A percentile compares a stretch with the other conserved stretches of the same genome.
These are phyloP conservation scores for Cucurbita pepo DNA, from an alignment of 306 rosid species.

Conservation along the genomic window DNA sequence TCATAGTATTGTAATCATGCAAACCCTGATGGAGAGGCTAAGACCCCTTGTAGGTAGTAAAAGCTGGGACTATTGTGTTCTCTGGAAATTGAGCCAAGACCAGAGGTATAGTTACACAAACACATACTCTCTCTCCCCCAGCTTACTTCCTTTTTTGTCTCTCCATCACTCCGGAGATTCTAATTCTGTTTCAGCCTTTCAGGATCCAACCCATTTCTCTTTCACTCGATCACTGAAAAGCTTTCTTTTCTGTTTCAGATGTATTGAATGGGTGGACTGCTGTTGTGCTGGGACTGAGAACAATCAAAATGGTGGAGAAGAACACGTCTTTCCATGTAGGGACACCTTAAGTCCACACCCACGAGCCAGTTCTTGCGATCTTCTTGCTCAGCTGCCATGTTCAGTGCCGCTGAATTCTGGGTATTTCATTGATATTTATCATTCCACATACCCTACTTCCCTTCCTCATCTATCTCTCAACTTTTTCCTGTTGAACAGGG, in stretches of 20 bases:
- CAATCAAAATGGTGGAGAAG: constrained; percentile 39
- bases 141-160: not conserved
- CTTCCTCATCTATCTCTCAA: not conserved
- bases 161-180: not conserved
- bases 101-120: constrained; percentile 36
- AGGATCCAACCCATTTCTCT: not conserved
- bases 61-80: constrained; percentile 79
- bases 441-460: not conserved
- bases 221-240: not conserved
- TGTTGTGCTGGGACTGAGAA: constrained; percentile 66
- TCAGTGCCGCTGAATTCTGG: constrained; percentile 56
- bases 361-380: constrained; percentile 40
- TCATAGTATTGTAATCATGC: constrained; percentile 22
- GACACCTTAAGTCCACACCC: constrained; percentile 53
- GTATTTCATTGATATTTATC: constrained; percentile 16
- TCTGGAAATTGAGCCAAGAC: constrained; percentile 68
- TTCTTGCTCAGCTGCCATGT: constrained; percentile 50
- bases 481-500: constrained; percentile 23
- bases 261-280: constrained; percentile 65
- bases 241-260: constrained; percentile 25
- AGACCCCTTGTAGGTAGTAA: constrained; percentile 61
- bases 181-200: not conserved
- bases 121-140: not conserved
- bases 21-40: constrained; percentile 45
- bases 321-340: constrained; percentile 55